These are phyloP conservation scores for Cicer judaicum DNA, from an alignment of 306 rosid species.

Conservation along the genomic window DNA sequence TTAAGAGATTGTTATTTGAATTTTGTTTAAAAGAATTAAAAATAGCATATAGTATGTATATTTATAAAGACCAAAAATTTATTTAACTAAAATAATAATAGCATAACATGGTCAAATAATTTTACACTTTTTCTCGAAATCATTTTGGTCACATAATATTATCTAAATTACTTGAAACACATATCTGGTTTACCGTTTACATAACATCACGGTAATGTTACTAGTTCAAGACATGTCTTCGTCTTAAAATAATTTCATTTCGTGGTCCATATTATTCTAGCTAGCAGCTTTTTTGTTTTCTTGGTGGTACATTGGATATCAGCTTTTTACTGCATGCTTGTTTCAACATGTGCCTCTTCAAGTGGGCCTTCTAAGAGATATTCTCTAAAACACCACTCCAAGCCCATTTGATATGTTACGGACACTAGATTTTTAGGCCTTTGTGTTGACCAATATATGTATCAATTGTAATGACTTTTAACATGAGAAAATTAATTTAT, in stretches of 20 bases:
- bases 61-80: too few relatives aligned
- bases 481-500: too few relatives aligned
- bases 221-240: neutral
- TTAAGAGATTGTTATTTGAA: too few relatives aligned
- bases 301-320: neutral
- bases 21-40: too few relatives aligned
- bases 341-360: conserved; percentile 13
- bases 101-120: neutral
- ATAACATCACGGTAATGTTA: too few relatives aligned
- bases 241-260: neutral
- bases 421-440: neutral
- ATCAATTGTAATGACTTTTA: too few relatives aligned
- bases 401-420: conserved; percentile 35
- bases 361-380: conserved; percentile 1
- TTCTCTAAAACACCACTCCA: conserved; percentile 6
- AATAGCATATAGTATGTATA: too few relatives aligned
- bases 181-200: neutral
- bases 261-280: conserved; percentile 22
- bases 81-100: too few relatives aligned
- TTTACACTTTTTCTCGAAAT: neutral
- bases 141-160: neutral
- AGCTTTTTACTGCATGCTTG: conserved; percentile 32
- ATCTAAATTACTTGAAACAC: neutral
- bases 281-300: neutral
- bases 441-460: conserved; percentile 1